Evolutionary conservation across 202 grass and related monocot species (phyloP).

Genomic region (Elaeis oleifera): DNA sequence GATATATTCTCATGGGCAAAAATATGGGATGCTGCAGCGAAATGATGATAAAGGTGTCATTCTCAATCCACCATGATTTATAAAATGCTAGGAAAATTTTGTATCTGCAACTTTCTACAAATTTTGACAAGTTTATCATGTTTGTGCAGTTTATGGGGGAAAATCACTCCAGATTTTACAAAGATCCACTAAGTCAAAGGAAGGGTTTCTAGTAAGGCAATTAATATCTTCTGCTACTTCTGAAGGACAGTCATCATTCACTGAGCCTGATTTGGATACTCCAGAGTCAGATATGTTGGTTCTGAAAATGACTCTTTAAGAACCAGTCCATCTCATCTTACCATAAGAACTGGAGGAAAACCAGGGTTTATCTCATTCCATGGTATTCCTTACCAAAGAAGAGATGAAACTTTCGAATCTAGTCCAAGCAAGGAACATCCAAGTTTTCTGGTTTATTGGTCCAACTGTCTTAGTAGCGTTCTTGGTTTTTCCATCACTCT

Average conservation of each 20-base stretch:
- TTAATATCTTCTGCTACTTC: slow-evolving; percentile 34
- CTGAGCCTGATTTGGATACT: slow-evolving; percentile 16
- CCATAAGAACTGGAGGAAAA: slow-evolving; percentile 49
- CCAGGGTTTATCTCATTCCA: slow-evolving; percentile 78
- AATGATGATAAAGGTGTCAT: too few relatives aligned
- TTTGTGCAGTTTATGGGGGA: not conserved
- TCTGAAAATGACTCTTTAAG: slow-evolving; percentile 23
- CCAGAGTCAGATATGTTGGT: slow-evolving; percentile 19
- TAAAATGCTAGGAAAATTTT: too few relatives aligned
- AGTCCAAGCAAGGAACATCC: slow-evolving; percentile 46
- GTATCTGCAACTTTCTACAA: not conserved
- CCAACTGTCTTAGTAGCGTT: slow-evolving; percentile 77
- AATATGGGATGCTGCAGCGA: too few relatives aligned
- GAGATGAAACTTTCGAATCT: slow-evolving; percentile 31
- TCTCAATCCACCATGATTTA: too few relatives aligned
- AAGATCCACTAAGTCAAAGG: slow-evolving; percentile 18
- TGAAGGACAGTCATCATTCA: slow-evolving; percentile 30
- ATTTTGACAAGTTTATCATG: not conserved
- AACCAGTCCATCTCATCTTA: slow-evolving; percentile 24
- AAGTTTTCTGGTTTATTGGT: slow-evolving; percentile 81
- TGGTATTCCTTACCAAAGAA: slow-evolving; percentile 25
- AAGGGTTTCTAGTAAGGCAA: slow-evolving; percentile 19
- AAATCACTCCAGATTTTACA: slow-evolving; percentile 22
- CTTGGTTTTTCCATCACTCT: slow-evolving; percentile 82
- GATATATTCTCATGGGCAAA: too few relatives aligned